A percentile compares a stretch with the other conserved stretches of the same genome.
These are phyloP conservation scores for Kodamaea restingae DNA, from an alignment of 805 yeast genomes.

Conservation along the genomic window DNA sequence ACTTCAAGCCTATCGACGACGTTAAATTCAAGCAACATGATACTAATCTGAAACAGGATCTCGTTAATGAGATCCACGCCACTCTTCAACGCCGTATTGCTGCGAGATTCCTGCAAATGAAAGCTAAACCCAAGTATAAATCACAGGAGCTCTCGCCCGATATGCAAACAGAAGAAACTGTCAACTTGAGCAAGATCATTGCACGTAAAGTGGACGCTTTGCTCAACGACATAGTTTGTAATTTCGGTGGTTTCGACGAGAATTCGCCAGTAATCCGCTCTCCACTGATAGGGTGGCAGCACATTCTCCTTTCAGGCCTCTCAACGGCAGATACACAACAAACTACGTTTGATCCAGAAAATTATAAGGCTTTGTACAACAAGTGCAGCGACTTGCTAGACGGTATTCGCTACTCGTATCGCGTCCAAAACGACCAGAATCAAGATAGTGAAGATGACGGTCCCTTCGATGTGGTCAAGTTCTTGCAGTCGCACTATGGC, in stretches of 20 bases:
- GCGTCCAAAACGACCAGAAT: slow-evolving; percentile 12
- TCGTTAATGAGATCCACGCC: slow-evolving; percentile 21
- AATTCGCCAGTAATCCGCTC: no score
- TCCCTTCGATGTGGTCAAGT: slow-evolving; percentile 7
- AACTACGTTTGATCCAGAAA: slow-evolving; percentile 5
- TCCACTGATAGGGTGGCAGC: slow-evolving; percentile 23
- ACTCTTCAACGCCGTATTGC: slow-evolving; percentile 16
- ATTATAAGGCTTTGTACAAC: slow-evolving; percentile 16
- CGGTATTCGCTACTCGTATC: slow-evolving; percentile 23
- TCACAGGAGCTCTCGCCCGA: slow-evolving; percentile 6
- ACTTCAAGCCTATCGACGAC: background rate
- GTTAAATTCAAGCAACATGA: background rate
- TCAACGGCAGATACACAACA: slow-evolving; percentile 13
- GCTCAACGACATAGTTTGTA: slow-evolving; percentile 8
- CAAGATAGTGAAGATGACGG: slow-evolving; percentile 9
- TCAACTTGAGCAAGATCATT: slow-evolving; percentile 7
- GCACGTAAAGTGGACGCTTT: slow-evolving; percentile 12
- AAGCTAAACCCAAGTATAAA: slow-evolving; percentile 1
- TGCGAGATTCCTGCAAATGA: background rate
- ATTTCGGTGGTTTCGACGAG: slow-evolving; percentile 1
- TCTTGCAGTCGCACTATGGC: background rate
- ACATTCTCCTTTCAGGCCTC: slow-evolving; percentile 23
- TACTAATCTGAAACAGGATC: slow-evolving; percentile 18
- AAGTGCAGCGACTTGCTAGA: slow-evolving; percentile 26
- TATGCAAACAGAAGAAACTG: slow-evolving; percentile 4